Base-by-base conservation (phyloP, 1,139 yeast species). In the Yamadazyma triangularis region DNA sequence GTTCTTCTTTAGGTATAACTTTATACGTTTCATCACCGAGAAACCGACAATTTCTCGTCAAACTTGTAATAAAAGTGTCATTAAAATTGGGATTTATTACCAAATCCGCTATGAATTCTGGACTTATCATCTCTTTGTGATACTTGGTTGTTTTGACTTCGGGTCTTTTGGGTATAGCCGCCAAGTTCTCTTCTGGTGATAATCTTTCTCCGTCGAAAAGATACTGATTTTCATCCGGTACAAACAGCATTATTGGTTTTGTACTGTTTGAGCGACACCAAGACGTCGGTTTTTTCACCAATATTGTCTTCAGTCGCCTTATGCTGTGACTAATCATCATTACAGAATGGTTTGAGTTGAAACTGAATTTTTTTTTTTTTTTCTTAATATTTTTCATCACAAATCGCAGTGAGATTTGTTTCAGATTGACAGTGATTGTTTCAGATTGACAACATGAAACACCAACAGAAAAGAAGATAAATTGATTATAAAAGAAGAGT, bases 91-190 rank as follows among this genome's bases (percentile, higher is more conserved):
- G 57, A 10, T 44, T 47, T 2, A 57, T 41, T n/a, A 61, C 39
- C 13, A 62, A 36, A 36, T 66, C 72, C 3, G 62, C 58, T 8
- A 61, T 50, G 15, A 51, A 49, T 27, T 58, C 58, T 2, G 74
- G 73, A 28, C 53, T 47, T 13, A 51, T 40, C 27, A 68, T 62
- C 23, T 64, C 61, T 31, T 51, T 50, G 35, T 57, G 56, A 25
- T 50, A 40, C 35, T 51, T 56, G 4, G 40, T 36, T 1, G 41
- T 23, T 2, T 40, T 36, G 18, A 45, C 30, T 3, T 15, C 30
- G n/a, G 62, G 62, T 36, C 45, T 50, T 15, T 48, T 34, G 2
- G 71, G 73, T 8, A 66, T 57, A 8, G 68, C 64, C 3, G 57
- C 61, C 13, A 35, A 42, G 32, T 60, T 55, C 29, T 63, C 53